Percentiles rank a stretch among this genome's conserved stretches.
These are phyloP conservation scores for Hortiboletus campestris DNA, from an alignment of 768 basidiomycete genomes.

Conservation along the genomic window DNA sequence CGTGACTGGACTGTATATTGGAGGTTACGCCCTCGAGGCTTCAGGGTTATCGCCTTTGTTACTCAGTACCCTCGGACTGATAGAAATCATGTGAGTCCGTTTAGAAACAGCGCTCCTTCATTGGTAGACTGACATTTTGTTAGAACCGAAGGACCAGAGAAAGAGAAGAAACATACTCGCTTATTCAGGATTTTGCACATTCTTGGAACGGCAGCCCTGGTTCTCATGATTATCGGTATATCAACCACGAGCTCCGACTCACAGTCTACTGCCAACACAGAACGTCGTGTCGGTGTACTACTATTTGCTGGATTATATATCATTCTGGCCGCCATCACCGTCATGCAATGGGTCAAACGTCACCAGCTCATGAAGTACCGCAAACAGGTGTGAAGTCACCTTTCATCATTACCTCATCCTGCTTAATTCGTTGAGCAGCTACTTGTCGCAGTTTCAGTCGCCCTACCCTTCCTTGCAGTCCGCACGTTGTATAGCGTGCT, in stretches of 20 bases:
- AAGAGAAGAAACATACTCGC: slow-evolving; percentile 6
- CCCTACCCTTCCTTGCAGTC: slow-evolving; percentile 60
- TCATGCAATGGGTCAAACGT: slow-evolving; percentile 54
- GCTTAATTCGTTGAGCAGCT: slow-evolving; percentile 41
- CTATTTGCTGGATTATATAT: slow-evolving; percentile 39
- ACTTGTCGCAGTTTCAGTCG: slow-evolving; percentile 49
- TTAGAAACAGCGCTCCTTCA: background rate
- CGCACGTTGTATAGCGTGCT: slow-evolving; percentile 50
- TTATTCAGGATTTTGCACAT: slow-evolving; percentile 31
- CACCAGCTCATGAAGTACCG: slow-evolving; percentile 29
- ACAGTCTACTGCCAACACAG: slow-evolving; percentile 21
- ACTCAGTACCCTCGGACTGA: slow-evolving; percentile 35
- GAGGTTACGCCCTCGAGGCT: slow-evolving; percentile 46
- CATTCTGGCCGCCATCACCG: slow-evolving; percentile 43
- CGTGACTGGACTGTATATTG: slow-evolving; percentile 46
- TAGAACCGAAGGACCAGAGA: slow-evolving; percentile 31
- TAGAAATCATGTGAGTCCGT: slow-evolving; percentile 34
- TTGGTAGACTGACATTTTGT: slow-evolving; percentile 1
- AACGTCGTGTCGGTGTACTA: slow-evolving; percentile 35
- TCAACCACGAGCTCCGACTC: slow-evolving; percentile 12
- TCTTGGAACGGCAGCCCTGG: slow-evolving; percentile 26
- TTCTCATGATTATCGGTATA: slow-evolving; percentile 36
- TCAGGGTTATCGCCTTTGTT: slow-evolving; percentile 42
- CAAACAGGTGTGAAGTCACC: slow-evolving; percentile 33
- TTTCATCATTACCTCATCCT: slow-evolving; percentile 1